phyloP scores from a whole-genome alignment of 208 protist genomes.

The Naegleria gruberi region DNA sequence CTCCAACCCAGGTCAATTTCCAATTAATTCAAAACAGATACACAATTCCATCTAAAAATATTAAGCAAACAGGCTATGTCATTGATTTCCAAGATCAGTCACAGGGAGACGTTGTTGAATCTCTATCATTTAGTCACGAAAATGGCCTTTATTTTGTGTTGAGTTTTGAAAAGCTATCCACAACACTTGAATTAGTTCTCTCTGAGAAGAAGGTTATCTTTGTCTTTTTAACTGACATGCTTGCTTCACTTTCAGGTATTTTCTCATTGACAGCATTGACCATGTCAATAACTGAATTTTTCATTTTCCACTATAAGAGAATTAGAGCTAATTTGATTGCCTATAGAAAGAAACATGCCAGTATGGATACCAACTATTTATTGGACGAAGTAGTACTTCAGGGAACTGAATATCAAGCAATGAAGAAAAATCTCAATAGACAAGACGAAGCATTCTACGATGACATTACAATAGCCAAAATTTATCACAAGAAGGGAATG shows the following conservation, averaged over 20 bases:
- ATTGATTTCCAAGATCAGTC: background rate
- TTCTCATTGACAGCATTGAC: background rate
- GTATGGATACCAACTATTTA: background rate
- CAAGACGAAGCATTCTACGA: background rate
- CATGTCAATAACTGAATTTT: background rate
- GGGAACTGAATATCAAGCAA: background rate
- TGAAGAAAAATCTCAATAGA: background rate
- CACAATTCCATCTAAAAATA: background rate
- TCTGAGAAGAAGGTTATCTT: background rate
- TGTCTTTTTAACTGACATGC: background rate
- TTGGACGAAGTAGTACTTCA: background rate
- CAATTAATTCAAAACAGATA: background rate
- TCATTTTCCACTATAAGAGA: background rate
- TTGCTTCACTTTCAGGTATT: background rate
- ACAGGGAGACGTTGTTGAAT: background rate
- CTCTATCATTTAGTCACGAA: background rate
- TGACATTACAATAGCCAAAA: background rate
- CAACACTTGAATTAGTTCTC: background rate
- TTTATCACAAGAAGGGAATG: background rate
- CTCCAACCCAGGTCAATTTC: background rate
- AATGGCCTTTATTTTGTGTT: background rate
- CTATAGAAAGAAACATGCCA: background rate
- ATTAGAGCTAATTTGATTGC: background rate
- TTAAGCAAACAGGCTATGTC: background rate
- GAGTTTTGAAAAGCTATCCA: background rate